Evolutionary conservation across 768 basidiomycete species (phyloP).

Genomic region (Boletus pseudo-olivaceus): DNA sequence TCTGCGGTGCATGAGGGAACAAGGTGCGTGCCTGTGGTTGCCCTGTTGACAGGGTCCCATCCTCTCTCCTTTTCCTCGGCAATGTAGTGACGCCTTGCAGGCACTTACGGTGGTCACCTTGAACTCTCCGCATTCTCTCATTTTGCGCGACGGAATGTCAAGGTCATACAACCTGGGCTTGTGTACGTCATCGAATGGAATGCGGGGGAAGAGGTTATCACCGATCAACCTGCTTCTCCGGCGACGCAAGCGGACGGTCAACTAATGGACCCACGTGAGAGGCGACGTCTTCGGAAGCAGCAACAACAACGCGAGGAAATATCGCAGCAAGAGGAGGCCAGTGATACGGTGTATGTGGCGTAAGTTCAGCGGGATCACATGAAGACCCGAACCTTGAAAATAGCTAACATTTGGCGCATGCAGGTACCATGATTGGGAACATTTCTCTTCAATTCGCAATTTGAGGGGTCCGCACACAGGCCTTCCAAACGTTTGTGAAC

Average conservation of each 20-base stretch:
- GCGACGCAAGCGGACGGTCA: conserved; percentile 25
- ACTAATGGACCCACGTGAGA: conserved; percentile 40
- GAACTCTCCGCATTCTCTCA: conserved; percentile 93
- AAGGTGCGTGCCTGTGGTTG: conserved; percentile 43
- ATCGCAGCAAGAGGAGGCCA: conserved; percentile 17
- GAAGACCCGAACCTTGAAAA: background rate
- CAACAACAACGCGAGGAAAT: conserved; percentile 28
- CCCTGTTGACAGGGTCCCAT: background rate
- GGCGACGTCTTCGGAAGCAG: conserved; percentile 40
- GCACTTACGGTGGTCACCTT: conserved; percentile 90
- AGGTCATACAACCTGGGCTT: conserved; percentile 89
- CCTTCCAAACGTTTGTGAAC: conserved; percentile 60
- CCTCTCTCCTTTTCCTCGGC: conserved; percentile 9
- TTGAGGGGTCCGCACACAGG: conserved; percentile 80
- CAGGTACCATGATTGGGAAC: conserved; percentile 93
- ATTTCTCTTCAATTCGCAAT: conserved; percentile 92
- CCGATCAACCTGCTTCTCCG: conserved; percentile 25
- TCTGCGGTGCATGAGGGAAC: conserved; percentile 73
- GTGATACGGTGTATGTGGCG: conserved; percentile 76
- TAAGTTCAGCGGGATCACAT: conserved; percentile 42
- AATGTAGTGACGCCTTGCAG: conserved; percentile 35
- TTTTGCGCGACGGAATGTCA: conserved; percentile 72
- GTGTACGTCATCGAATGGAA: conserved; percentile 88
- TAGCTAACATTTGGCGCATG: conserved; percentile 10
- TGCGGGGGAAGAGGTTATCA: conserved; percentile 48